Percentiles rank a stretch among this genome's conserved stretches.
Evolutionary conservation across 495 filamentous ascomycete genomes (phyloP).

Genomic region (Evansstolkia leycettana): DNA sequence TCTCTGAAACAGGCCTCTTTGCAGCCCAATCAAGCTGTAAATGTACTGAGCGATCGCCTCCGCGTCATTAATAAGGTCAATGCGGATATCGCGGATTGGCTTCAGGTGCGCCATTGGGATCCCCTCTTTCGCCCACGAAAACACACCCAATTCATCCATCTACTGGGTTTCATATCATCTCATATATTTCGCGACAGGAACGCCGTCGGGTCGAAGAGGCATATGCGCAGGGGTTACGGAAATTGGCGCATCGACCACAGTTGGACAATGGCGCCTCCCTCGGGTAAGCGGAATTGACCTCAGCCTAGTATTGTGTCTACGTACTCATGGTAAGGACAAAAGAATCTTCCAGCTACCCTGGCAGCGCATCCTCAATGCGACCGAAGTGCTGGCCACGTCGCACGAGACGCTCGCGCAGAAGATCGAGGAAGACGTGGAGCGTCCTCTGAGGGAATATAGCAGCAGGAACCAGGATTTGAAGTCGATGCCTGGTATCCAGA

Average conservation of each 20-base stretch:
- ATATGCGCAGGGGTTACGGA: conserved; percentile 76
- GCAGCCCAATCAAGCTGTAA: conserved; percentile 74
- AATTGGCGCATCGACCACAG: conserved; percentile 57
- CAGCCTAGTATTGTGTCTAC: background rate
- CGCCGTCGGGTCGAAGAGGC: conserved; percentile 83
- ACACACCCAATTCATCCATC: background rate
- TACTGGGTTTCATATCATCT: conserved; percentile 5
- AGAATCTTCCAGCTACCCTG: conserved; percentile 89
- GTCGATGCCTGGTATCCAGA: conserved; percentile 70
- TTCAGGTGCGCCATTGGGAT: conserved; percentile 79
- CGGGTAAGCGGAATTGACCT: conserved; percentile 46
- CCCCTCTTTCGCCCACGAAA: conserved; percentile 3
- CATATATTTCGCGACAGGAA: conserved; percentile 45
- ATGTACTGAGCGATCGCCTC: conserved; percentile 75
- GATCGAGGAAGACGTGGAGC: conserved; percentile 86
- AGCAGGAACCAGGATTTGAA: conserved; percentile 71
- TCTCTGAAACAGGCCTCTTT: conserved; percentile 52
- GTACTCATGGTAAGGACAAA: too few relatives aligned
- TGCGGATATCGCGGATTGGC: conserved; percentile 87
- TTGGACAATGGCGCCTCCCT: conserved; percentile 65
- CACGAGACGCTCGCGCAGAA: conserved; percentile 73
- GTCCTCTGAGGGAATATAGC: conserved; percentile 61
- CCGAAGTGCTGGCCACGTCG: conserved; percentile 67
- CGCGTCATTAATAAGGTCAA: conserved; percentile 80
- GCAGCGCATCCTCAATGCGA: conserved; percentile 77